Percentiles rank a stretch among this genome's conserved stretches.
phyloP scores from a whole-genome alignment of 495 filamentous ascomycete genomes.

The Platismatia glauca region DNA sequence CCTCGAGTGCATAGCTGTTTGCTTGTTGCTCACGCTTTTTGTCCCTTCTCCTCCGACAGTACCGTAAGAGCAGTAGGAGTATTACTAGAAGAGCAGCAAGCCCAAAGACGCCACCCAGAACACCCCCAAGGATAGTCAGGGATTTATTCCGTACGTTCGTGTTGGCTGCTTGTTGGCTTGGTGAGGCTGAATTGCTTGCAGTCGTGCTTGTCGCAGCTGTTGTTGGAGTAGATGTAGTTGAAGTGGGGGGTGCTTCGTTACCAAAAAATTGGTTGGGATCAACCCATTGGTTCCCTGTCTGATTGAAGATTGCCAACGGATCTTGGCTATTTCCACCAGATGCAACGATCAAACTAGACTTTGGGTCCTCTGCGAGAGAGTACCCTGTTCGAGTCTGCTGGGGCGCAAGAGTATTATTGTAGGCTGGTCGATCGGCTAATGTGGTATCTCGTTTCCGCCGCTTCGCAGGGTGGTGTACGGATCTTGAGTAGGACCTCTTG shows the following conservation, averaged over 20 bases:
- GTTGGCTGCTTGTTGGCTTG: conserved; percentile 10
- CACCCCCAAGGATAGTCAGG: conserved; percentile 64
- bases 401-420: conserved; percentile 67
- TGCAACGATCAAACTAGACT: conserved; percentile 58
- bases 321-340: conserved; percentile 58
- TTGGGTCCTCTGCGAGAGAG: conserved; percentile 48
- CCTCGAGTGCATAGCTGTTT: conserved; percentile 43
- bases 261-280: conserved; percentile 62
- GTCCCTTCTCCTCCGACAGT: conserved; percentile 42
- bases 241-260: conserved; percentile 24
- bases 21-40: conserved; percentile 41
- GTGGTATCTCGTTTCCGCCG: conserved; percentile 41
- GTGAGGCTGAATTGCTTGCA: conserved; percentile 9
- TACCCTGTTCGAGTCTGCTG: conserved; percentile 50
- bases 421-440: conserved; percentile 60
- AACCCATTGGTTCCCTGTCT: conserved; percentile 68
- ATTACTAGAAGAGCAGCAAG: conserved; percentile 58
- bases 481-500: conserved; percentile 20
- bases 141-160: conserved; percentile 27
- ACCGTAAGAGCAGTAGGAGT: conserved; percentile 59
- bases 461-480: conserved; percentile 24
- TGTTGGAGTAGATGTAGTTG: background rate
- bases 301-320: conserved; percentile 69
- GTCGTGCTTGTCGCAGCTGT: conserved; percentile 7
- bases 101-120: conserved; percentile 69